Evolutionary conservation across 2,329 filamentous ascomycete genomes (phyloP).

Genomic region (Cercospora sesami): DNA sequence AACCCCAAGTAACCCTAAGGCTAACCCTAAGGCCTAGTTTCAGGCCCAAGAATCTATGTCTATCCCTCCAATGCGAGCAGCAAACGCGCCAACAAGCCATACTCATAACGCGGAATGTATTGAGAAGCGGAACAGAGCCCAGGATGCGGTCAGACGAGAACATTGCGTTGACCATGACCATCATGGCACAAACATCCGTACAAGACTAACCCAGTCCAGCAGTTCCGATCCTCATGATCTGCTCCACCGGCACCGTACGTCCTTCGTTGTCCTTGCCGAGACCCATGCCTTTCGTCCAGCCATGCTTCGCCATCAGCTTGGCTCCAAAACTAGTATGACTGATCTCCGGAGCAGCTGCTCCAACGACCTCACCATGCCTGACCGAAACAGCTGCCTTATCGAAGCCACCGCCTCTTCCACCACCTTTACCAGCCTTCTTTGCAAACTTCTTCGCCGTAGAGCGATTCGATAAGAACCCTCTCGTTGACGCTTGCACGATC

Average conservation of each 20-base stretch:
- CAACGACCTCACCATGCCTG: slow-evolving; percentile 84
- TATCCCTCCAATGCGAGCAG: not conserved
- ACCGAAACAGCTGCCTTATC: slow-evolving; percentile 55
- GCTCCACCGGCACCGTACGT: slow-evolving; percentile 79
- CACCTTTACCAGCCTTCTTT: slow-evolving; percentile 45
- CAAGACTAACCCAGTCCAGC: slow-evolving; percentile 67
- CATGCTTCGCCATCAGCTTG: slow-evolving; percentile 93
- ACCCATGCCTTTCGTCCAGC: slow-evolving; percentile 84
- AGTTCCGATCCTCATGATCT: slow-evolving; percentile 83
- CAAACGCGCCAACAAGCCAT: not conserved
- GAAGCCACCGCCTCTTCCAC: slow-evolving; percentile 43
- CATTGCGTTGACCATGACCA: not conserved
- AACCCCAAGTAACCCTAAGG: slow-evolving; percentile 11
- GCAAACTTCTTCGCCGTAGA: slow-evolving; percentile 24
- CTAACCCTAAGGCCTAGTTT: not conserved
- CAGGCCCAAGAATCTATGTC: not conserved
- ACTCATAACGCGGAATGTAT: not conserved
- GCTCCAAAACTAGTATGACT: slow-evolving; percentile 79
- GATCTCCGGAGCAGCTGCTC: slow-evolving; percentile 79
- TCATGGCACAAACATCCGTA: not conserved
- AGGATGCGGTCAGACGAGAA: not conserved
- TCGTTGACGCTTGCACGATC: slow-evolving; percentile 41
- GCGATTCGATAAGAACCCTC: slow-evolving; percentile 53
- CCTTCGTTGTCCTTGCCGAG: slow-evolving; percentile 82
- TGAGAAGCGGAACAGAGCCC: not conserved